These are phyloP conservation scores for Brassica rapa DNA, from an alignment of 345 rosid genomes.

Conservation along the genomic window DNA sequence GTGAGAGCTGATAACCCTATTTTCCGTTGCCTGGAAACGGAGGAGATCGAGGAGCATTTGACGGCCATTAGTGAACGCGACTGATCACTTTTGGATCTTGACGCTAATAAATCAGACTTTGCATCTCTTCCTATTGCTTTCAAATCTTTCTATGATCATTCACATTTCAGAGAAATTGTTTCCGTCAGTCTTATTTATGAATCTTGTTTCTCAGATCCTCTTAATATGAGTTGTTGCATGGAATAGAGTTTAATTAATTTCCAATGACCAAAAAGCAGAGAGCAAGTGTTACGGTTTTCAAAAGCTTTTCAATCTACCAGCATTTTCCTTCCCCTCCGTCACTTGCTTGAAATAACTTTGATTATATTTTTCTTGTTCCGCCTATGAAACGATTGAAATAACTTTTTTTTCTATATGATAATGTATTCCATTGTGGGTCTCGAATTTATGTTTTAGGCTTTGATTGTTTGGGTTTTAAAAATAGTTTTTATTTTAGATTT, in stretches of 20 bases:
- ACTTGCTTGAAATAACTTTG: no score
- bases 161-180: slow-evolving; percentile 17
- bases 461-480: no score
- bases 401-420: no score
- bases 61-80: slow-evolving; percentile 86
- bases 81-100: slow-evolving; percentile 33
- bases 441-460: no score
- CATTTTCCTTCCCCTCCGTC: no score
- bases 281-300: no score
- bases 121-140: slow-evolving; percentile 12
- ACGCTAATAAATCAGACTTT: slow-evolving; percentile 1
- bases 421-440: no score
- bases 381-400: no score
- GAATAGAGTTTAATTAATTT: neutral
- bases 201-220: slow-evolving; percentile 27
- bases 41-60: slow-evolving; percentile 78
- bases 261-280: neutral
- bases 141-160: neutral
- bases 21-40: slow-evolving; percentile 61
- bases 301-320: no score
- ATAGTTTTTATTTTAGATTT: no score
- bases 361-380: no score
- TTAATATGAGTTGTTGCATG: neutral
- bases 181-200: slow-evolving; percentile 12
- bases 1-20: slow-evolving; percentile 60